phyloP scores from a whole-genome alignment of 164 flowering plant genomes.

The Vitis vinifera region DNA sequence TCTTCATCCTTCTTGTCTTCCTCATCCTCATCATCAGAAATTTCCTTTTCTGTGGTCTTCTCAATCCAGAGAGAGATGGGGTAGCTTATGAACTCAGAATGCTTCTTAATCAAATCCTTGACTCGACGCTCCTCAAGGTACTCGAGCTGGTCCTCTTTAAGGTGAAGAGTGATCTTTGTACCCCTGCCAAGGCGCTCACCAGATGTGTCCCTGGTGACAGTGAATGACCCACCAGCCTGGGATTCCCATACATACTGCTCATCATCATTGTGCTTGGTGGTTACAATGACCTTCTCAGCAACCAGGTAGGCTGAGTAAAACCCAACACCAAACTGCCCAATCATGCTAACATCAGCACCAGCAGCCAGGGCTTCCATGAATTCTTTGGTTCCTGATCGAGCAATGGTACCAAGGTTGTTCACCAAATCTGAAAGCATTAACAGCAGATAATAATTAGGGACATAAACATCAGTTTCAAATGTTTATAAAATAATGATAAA shows the following conservation, averaged over 20 bases:
- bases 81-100: constrained; percentile 43
- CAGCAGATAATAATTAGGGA: neutral
- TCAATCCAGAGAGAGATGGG: constrained; percentile 47
- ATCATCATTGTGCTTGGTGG: constrained; percentile 57
- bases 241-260: constrained; percentile 60
- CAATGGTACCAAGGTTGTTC: constrained; percentile 61
- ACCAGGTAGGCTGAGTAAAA: constrained; percentile 62
- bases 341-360: constrained; percentile 74
- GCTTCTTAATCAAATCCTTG: constrained; percentile 39
- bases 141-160: constrained; percentile 35
- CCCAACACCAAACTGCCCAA: constrained; percentile 70
- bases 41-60: constrained; percentile 44
- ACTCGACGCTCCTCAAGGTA: constrained; percentile 46
- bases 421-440: constrained; percentile 43
- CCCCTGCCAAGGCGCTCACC: constrained; percentile 23
- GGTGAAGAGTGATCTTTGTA: constrained; percentile 17
- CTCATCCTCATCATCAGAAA: constrained; percentile 47
- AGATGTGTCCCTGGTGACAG: constrained; percentile 37
- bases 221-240: constrained; percentile 57
- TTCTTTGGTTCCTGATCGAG: constrained; percentile 67
- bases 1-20: constrained; percentile 40
- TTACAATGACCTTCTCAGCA: constrained; percentile 61
- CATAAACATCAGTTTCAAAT: neutral
- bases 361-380: constrained; percentile 71
- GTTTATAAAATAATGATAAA: neutral